Evolutionary conservation across 495 filamentous ascomycete species (phyloP), one percentile per base, ranked within the genome.

Genomic region (Penicillium turbatum): DNA sequence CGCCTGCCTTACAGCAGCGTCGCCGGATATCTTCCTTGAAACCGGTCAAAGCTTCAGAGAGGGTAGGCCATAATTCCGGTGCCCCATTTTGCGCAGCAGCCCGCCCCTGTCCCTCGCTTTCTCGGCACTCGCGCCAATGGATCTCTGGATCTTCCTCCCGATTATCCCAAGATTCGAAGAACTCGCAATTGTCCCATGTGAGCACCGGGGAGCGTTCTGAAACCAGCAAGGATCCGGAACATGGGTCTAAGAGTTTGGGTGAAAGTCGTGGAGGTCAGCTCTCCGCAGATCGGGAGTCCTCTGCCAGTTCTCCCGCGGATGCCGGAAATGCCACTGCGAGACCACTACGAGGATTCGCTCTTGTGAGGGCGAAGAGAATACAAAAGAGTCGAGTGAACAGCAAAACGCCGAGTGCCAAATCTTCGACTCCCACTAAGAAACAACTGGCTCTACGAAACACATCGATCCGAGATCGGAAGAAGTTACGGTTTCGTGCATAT

Each of bases 401-500:
- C 6, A 40, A 29, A 35, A 19, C 45, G 6, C 17, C 6, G 36
- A 10, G 13, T 7, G 37, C 30, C 21, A 13, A 41, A 27, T 13
- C 37, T 41, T 27, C 38, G 32, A n/a, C 37, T 19, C 21, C 21
- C 10, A 41, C 39, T 3, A 27, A 26, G 41, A 55, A 36, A 8
- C n/a, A 44, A n/a, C 5, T 32, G 10, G 15, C 16, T 7, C 10
- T 30, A 26, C 31, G 21, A 36, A 47, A 41, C 5, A 41, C 68
- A 31, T 66, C 69, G 0, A 40, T 47, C 13, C 51, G 53, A 19
- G 69, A 73, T 40, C 42, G 45, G 41, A 58, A 51, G 55, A 70
- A 71, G 55, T 40, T 73, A 19, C 61, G 64, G 30, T 69, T 61
- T 48, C 65, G 67, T 13, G 36, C 48, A 17, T 64, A 52, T 31